Evolutionary conservation across 2,329 filamentous ascomycete species (phyloP), one percentile per base, ranked within the genome.

Genomic region (Erysiphe pulchra): DNA sequence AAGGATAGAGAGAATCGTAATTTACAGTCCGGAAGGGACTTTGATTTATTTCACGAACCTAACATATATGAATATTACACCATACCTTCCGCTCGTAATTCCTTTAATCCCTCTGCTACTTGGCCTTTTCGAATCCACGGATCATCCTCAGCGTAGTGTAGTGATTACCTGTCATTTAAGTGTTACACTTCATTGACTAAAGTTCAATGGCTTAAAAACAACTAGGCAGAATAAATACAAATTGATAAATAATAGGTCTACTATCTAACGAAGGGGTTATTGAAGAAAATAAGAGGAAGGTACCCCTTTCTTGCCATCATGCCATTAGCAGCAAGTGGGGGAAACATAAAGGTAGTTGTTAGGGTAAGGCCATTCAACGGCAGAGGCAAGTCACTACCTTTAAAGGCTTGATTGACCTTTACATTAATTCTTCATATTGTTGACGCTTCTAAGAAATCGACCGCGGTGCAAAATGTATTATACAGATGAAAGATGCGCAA

Each of bases 291-390:
- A 34, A 31, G 47, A 50, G 46, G 37, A 47, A 48, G 34, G 37
- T 33, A 48, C 45, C 8, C 12, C 20, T 28, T 11, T 16, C 17
- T 34, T 34, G 32, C 11, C 3, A 10, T 9, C 6, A 39, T 39
- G 37, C 17, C 37, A 18, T 48, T 57, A 43, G 53, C 56, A 14
- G 55, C 51, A 46, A 55, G 82, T 58, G 85, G 81, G 65, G 86
- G 90, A 60, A 98, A 98, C 61, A 98, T 98, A 63, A 98, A 98
- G 77, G 90, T 98, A 67, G 90, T 98, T 69, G 90, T 98, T 68
- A 77, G 90, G 66, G 78, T 81, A 56, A 76, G 90, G 60, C 90
- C 90, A 44, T 98, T 98, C 67, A 98, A 98, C 63, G 77, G 75
- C 58, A 77, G 86, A 87, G 84, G 85, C 87, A 69, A 48, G 68